These are phyloP conservation scores for Lignosus rhinocerotis DNA, from an alignment of 1,284 basidiomycete genomes.

Conservation along the genomic window DNA sequence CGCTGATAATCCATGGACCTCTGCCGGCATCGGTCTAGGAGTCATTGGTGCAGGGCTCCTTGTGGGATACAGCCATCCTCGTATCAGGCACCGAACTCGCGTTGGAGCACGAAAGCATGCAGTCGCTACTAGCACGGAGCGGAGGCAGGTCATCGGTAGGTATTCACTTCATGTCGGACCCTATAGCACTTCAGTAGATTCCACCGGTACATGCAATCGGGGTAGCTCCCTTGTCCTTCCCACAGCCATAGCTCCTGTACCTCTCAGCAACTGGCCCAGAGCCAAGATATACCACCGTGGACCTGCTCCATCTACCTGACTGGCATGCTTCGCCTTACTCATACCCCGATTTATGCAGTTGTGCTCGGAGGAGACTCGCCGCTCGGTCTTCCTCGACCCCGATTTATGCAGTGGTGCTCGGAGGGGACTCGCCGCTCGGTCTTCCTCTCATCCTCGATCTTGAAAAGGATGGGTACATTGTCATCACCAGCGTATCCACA, in stretches of 20 bases:
- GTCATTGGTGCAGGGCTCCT: slow-evolving; percentile 60
- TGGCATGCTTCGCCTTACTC: neutral
- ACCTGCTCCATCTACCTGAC: neutral
- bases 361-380: slow-evolving; percentile 78
- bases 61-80: slow-evolving; percentile 49
- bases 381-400: too few relatives aligned
- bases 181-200: neutral
- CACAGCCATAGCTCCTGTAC: neutral
- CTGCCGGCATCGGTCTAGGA: slow-evolving; percentile 51
- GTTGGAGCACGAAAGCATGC: slow-evolving; percentile 36
- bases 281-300: neutral
- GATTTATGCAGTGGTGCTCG: slow-evolving; percentile 63
- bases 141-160: slow-evolving; percentile 70
- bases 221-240: neutral
- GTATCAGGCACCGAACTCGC: slow-evolving; percentile 16
- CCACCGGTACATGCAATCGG: neutral
- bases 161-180: neutral
- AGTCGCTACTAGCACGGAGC: slow-evolving; percentile 41
- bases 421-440: slow-evolving; percentile 74
- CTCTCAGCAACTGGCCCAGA: neutral
- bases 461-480: slow-evolving; percentile 76
- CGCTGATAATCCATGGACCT: slow-evolving; percentile 58
- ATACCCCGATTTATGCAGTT: slow-evolving; percentile 43
- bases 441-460: slow-evolving; percentile 70
- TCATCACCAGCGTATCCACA: slow-evolving; percentile 73